Base-by-base conservation (phyloP, 1,139 yeast genomes). In the Wickerhamomyces sp. region DNA sequence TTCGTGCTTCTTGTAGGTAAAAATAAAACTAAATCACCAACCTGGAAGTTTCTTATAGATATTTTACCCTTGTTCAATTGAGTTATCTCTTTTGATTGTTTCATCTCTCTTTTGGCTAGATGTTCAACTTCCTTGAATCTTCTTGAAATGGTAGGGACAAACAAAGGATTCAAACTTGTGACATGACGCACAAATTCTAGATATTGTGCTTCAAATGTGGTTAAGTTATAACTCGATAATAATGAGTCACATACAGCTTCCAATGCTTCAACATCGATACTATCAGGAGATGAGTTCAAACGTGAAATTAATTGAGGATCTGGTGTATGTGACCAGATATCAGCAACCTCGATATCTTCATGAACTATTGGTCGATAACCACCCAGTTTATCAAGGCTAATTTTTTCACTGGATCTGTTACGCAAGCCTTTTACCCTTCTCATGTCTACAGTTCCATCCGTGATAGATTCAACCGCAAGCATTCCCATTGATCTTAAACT, bases 81-180 rank as follows among this genome's bases (percentile, higher is more conserved):
- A 40, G 74, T 67, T 41, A 74, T 68, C 37, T 64, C 56, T 50
- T 76, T 78, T 47, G 77, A 81, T 50, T 89, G 96, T 54, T 82
- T 82, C 42, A 90, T 86, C 44, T 87, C 71, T 54, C 80, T 84
- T 54, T 94, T 81, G 1, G 97, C 97, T 51, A 89, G 71, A n/a
- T 83, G 80, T 59, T 92, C 97, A 37, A 90, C 95, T 56, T 90
- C 97, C 44, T 76, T 77, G 55, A 92, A 89, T 45, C 98, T 70
- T 55, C 83, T 81, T 26, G 81, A 70, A 3, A 89, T 80, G 1
- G 89, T 81, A 36, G 74, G 72, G 37, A 80, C 70, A 53, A 83
- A 79, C 41, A 82, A 66, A 43, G 67, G 67, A 45, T 79, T 43
- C 31, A 54, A 38, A 30, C 49, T 53, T 2, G 54, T 46, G 5